phyloP scores from a whole-genome alignment of 163 green algal genomes.

The Scenedesmus sp. region DNA sequence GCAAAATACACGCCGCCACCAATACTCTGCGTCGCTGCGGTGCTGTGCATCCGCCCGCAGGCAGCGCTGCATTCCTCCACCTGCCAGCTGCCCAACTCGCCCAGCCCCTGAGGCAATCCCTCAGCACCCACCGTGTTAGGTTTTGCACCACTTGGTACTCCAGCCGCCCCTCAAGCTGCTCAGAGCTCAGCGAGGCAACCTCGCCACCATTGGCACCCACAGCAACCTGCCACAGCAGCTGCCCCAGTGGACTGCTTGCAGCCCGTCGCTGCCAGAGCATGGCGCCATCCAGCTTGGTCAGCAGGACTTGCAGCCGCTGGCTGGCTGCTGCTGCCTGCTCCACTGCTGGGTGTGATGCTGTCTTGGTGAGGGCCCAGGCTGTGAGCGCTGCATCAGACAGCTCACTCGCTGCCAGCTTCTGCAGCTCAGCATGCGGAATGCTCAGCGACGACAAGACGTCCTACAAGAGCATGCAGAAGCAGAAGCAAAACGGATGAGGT shows the following conservation, averaged over 20 bases:
- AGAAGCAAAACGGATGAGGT: neutral
- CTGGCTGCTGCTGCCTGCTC: conserved; percentile 24
- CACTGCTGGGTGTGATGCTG: conserved; percentile 34
- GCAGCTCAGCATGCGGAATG: conserved; percentile 36
- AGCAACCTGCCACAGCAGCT: conserved; percentile 29
- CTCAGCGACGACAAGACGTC: conserved; percentile 25
- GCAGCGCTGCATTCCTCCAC: neutral
- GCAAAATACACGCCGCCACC: neutral
- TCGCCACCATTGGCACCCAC: neutral
- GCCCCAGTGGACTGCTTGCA: conserved; percentile 21
- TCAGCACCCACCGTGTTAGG: neutral
- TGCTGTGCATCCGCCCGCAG: neutral
- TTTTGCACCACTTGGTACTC: conserved; percentile 11
- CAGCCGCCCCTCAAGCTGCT: neutral
- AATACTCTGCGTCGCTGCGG: neutral
- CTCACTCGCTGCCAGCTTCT: neutral
- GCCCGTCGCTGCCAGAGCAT: conserved; percentile 27
- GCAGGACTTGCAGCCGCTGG: conserved; percentile 3
- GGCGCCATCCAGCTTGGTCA: conserved; percentile 34
- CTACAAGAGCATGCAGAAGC: neutral
- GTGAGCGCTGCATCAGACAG: conserved; percentile 31
- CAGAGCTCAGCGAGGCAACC: neutral
- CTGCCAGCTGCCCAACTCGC: neutral
- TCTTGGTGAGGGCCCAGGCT: conserved; percentile 42
- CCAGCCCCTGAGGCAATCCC: neutral